Base-by-base conservation (phyloP, 805 yeast genomes). In the Candida ascalaphidarum region DNA sequence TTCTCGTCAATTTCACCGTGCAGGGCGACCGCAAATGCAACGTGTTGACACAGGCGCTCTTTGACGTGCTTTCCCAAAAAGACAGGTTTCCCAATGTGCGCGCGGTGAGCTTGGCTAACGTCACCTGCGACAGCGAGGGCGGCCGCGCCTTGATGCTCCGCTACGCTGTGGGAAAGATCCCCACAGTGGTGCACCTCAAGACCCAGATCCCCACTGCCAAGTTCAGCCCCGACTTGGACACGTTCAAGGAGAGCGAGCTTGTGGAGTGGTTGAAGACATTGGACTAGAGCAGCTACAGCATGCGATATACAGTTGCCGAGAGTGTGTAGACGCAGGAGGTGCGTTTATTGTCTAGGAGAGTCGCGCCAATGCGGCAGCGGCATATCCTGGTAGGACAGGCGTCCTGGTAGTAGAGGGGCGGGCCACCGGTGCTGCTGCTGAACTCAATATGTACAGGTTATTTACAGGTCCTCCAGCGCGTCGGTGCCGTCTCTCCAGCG, bases 401-500 rank as follows among this genome's bases (percentile, higher is more conserved):
- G n/a, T n/a, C n/a, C n/a, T n/a, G n/a, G n/a, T n/a, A n/a, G n/a
- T n/a, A n/a, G n/a, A n/a, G n/a, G n/a, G n/a, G n/a, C n/a, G n/a
- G n/a, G n/a, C n/a, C n/a, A n/a, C n/a, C n/a, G n/a, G n/a, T n/a
- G n/a, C n/a, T n/a, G n/a, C n/a, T n/a, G n/a, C n/a, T n/a, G n/a
- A n/a, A n/a, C n/a, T n/a, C n/a, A n/a, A n/a, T n/a, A n/a, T n/a
- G n/a, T n/a, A n/a, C n/a, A n/a, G n/a, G n/a, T n/a, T n/a, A n/a
- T n/a, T n/a, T n/a, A n/a, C n/a, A n/a, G n/a, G n/a, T n/a, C n/a
- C n/a, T n/a, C n/a, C n/a, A n/a, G n/a, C n/a, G n/a, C n/a, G n/a
- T n/a, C n/a, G n/a, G n/a, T n/a, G 1, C 96, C 96, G 43, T 84
- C 94, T 40, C 71, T 77, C 98, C 98, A 89, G 48, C 98, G 75